Conservation (phyloP, 2,329 filamentous ascomycete species). For the Dothideomycetes sp. region DNA sequence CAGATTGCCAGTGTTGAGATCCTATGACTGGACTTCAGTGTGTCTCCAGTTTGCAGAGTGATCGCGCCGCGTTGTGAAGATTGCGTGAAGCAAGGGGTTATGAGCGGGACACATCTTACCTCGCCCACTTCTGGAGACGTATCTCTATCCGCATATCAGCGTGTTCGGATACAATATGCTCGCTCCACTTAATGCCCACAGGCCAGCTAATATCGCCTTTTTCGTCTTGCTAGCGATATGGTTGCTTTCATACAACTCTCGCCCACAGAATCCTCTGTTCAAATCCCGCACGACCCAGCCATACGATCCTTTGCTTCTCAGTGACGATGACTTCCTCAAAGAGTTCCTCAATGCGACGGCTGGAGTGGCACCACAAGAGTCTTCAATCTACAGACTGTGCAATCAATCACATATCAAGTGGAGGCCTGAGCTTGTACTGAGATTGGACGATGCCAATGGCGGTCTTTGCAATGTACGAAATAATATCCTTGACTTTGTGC, state of each 20-base stretch:
- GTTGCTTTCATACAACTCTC: slow-evolving; percentile 5
- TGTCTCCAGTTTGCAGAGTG: too few relatives aligned
- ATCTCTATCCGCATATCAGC: too few relatives aligned
- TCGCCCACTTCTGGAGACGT: too few relatives aligned
- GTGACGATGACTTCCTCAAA: slow-evolving; percentile 13
- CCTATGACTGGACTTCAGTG: too few relatives aligned
- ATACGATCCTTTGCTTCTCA: slow-evolving; percentile 4
- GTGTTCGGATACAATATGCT: too few relatives aligned
- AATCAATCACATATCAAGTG: slow-evolving; percentile 23
- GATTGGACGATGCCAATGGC: slow-evolving; percentile 32
- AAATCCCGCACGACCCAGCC: neutral
- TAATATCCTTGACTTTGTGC: slow-evolving; percentile 34
- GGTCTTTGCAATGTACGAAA: slow-evolving; percentile 36
- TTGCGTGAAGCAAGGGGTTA: too few relatives aligned
- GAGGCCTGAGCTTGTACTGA: slow-evolving; percentile 31
- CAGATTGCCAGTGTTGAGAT: too few relatives aligned
- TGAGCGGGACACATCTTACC: too few relatives aligned
- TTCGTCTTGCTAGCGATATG: too few relatives aligned
- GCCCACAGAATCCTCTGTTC: slow-evolving; percentile 3
- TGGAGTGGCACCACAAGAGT: slow-evolving; percentile 14
- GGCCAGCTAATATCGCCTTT: too few relatives aligned
- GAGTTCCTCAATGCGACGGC: slow-evolving; percentile 17
- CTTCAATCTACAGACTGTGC: slow-evolving; percentile 20
- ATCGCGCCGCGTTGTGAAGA: too few relatives aligned
- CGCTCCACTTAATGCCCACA: too few relatives aligned